Evolutionary conservation across 495 filamentous ascomycete species (phyloP).

Genomic region (Podospora sp.): DNA sequence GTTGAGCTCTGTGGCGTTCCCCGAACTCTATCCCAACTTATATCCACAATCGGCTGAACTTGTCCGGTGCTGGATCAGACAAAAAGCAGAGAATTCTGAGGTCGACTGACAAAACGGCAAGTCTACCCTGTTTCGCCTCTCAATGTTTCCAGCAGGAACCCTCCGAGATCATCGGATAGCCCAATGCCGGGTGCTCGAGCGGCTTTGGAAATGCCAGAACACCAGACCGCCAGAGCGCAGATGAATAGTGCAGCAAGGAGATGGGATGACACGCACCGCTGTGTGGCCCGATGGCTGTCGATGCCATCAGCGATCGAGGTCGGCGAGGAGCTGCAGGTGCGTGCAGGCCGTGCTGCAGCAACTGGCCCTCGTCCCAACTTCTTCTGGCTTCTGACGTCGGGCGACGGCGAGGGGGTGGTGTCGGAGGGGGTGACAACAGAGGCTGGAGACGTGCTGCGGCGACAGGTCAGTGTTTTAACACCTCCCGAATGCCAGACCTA

Average conservation of each 20-base stretch:
- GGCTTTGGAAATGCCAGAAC: conserved; percentile 1
- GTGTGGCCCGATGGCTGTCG: conserved; percentile 4
- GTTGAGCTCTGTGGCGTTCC: not conserved
- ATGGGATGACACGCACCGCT: conserved; percentile 12
- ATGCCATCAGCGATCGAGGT: not conserved
- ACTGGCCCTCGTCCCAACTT: conserved; percentile 27
- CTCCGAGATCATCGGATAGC: conserved; percentile 16
- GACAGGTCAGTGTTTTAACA: conserved; percentile 21
- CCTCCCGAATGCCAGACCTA: conserved; percentile 19
- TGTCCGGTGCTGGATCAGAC: not conserved
- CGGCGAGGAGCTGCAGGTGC: not conserved
- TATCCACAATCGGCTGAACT: not conserved
- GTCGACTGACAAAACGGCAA: not conserved
- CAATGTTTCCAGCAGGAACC: not conserved
- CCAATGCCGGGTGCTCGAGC: conserved; percentile 1
- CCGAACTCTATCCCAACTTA: not conserved
- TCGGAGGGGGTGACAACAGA: conserved; percentile 12
- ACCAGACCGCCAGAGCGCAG: conserved; percentile 7
- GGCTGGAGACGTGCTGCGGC: conserved; percentile 10
- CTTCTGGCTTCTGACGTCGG: not conserved
- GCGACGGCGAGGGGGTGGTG: conserved; percentile 7
- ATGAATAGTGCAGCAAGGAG: conserved; percentile 7
- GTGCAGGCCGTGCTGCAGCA: not conserved
- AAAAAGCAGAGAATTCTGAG: not conserved
- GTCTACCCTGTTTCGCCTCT: not conserved